Evolutionary conservation across 2,329 filamentous ascomycete species (phyloP).

Genomic region (Chrysoporthe deuterocubensis): DNA sequence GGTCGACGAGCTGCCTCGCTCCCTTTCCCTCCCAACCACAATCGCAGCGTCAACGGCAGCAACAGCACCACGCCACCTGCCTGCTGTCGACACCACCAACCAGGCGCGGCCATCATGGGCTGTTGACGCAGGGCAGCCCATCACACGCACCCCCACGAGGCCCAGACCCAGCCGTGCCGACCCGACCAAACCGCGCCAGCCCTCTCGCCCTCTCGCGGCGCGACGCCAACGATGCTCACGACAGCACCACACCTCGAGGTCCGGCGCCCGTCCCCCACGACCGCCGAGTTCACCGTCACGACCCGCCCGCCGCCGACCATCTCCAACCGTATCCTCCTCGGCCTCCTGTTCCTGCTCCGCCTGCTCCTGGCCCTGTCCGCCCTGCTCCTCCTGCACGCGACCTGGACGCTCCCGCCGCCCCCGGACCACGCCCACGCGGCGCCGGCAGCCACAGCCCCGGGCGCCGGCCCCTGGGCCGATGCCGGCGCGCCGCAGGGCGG

Average conservation of each 20-base stretch:
- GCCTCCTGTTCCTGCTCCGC: slow-evolving; percentile 49
- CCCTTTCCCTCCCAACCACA: neutral
- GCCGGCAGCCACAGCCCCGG: neutral
- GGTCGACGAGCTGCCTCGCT: neutral
- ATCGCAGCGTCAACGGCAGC: neutral
- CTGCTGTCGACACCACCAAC: neutral
- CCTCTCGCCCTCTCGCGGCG: too few relatives aligned
- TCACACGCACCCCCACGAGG: too few relatives aligned
- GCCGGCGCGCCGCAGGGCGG: neutral
- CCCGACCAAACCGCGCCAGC: too few relatives aligned
- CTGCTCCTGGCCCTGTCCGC: slow-evolving; percentile 45
- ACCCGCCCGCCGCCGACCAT: slow-evolving; percentile 66
- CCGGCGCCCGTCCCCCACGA: slow-evolving; percentile 79
- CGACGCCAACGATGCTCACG: slow-evolving; percentile 58
- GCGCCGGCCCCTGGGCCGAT: neutral
- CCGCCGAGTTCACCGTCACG: slow-evolving; percentile 90
- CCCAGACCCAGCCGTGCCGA: too few relatives aligned
- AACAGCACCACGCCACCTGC: neutral
- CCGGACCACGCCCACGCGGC: neutral
- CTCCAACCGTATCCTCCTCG: slow-evolving; percentile 50
- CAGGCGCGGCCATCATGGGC: slow-evolving; percentile 16
- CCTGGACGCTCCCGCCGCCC: slow-evolving; percentile 43
- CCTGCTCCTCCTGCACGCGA: slow-evolving; percentile 55
- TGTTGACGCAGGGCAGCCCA: slow-evolving; percentile 9
- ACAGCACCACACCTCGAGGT: slow-evolving; percentile 63